Percentiles rank a stretch among this genome's conserved stretches.
Evolutionary conservation across 805 yeast species (phyloP).

Genomic region (Ogataea glucozyma): DNA sequence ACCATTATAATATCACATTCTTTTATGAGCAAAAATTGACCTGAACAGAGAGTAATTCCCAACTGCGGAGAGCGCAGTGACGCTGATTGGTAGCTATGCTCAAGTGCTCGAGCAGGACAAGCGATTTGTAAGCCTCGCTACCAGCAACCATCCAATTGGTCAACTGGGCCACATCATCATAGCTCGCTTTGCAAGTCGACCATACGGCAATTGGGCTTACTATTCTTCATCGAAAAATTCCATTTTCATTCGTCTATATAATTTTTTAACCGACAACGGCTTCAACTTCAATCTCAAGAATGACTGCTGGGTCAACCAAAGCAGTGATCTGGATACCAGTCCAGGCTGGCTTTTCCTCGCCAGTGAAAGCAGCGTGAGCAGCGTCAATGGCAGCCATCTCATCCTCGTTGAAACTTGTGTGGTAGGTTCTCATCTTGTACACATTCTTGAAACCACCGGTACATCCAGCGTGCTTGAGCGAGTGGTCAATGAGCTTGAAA

Average conservation of each 20-base stretch:
- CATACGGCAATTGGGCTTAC: too few species aligned
- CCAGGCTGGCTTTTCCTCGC: conserved; percentile 7
- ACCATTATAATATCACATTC: background rate
- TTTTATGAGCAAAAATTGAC: too few species aligned
- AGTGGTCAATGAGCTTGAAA: background rate
- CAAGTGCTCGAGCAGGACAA: too few species aligned
- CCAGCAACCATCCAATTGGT: too few species aligned
- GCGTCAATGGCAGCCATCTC: conserved; percentile 1
- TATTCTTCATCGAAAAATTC: too few species aligned
- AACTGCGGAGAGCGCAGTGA: too few species aligned
- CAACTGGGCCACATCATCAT: too few species aligned
- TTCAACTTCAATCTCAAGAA: conserved; percentile 1
- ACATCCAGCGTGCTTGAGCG: conserved; percentile 4
- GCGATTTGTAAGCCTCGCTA: too few species aligned
- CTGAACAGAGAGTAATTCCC: too few species aligned
- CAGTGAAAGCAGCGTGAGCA: background rate
- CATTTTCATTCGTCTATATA: background rate
- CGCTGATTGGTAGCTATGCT: too few species aligned
- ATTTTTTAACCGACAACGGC: conserved; percentile 1
- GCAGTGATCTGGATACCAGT: conserved; percentile 3
- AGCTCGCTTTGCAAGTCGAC: too few species aligned
- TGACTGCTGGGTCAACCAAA: background rate
- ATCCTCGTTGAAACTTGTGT: background rate
- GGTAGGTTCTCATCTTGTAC: conserved; percentile 7
- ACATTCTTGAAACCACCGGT: conserved; percentile 6